phyloP scores from a whole-genome alignment of 129 eudicot species.

The Helichrysum umbraculigerum region DNA sequence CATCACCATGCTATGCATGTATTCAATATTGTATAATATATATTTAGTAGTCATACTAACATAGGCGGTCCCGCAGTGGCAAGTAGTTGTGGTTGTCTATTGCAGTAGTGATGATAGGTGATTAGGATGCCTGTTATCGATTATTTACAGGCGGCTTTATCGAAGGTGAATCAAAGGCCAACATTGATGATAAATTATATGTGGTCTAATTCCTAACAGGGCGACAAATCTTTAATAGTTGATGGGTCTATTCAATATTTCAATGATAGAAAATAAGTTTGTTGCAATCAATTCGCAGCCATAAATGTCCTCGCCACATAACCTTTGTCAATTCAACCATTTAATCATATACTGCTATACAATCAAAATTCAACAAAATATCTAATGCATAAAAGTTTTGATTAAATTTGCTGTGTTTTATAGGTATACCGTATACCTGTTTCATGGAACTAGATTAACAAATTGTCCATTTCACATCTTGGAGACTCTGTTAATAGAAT shows the following conservation, averaged over 20 bases:
- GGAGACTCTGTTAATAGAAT: neutral
- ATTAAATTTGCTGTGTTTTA: too few species aligned
- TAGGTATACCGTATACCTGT: neutral
- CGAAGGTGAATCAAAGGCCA: neutral
- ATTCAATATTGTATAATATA: too few species aligned
- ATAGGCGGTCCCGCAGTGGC: neutral
- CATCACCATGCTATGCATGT: too few species aligned
- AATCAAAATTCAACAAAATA: too few species aligned
- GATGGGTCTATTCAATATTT: neutral
- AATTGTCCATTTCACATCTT: neutral
- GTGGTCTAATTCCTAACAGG: neutral
- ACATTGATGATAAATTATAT: neutral
- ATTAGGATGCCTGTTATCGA: neutral
- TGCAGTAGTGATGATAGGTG: neutral
- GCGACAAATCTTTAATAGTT: neutral
- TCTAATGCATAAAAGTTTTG: too few species aligned
- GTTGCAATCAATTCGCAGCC: neutral
- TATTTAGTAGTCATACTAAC: too few species aligned
- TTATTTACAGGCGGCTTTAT: neutral
- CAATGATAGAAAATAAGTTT: constrained; percentile 1
- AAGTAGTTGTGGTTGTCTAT: neutral
- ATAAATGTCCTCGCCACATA: neutral
- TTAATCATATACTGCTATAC: too few species aligned
- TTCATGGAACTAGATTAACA: neutral
- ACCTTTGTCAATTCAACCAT: neutral